Conservation (phyloP, 2,329 filamentous ascomycete species). For the Pseudogymnoascus sp. region DNA sequence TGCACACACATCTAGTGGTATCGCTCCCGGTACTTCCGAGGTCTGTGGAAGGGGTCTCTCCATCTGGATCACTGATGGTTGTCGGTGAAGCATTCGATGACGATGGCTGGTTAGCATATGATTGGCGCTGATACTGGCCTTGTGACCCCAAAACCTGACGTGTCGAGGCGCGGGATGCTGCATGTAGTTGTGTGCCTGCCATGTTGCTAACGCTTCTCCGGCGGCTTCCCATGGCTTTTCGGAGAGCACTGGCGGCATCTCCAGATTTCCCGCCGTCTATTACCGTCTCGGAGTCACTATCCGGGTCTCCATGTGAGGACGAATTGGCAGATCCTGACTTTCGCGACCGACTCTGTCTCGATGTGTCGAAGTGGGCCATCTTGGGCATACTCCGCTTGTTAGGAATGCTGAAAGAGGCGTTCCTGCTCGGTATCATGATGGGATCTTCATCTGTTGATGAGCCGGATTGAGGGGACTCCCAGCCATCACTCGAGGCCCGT, state of each 20-base stretch:
- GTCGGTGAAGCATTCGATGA: constrained; percentile 44
- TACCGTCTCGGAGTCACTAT: constrained; percentile 55
- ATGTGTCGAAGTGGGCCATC: constrained; percentile 23
- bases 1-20: constrained; percentile 51
- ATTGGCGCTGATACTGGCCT: background rate
- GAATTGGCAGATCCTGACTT: constrained; percentile 23
- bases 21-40: constrained; percentile 25
- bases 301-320: background rate
- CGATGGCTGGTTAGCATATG: constrained; percentile 13
- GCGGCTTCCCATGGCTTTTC: constrained; percentile 41
- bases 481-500: constrained; percentile 29
- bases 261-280: constrained; percentile 44
- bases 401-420: constrained; percentile 44
- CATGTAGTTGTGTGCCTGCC: background rate
- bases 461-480: constrained; percentile 42
- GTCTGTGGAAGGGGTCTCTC: constrained; percentile 41
- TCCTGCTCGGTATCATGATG: constrained; percentile 58
- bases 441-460: constrained; percentile 59
- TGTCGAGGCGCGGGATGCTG: background rate
- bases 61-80: constrained; percentile 44
- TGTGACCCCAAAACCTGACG: background rate
- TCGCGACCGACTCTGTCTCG: constrained; percentile 21
- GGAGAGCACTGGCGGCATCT: constrained; percentile 55
- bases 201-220: constrained; percentile 18
- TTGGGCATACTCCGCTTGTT: constrained; percentile 24